Evolutionary conservation across 306 rosid species (phyloP).

Genomic region (Sechiopsis laciniata): DNA sequence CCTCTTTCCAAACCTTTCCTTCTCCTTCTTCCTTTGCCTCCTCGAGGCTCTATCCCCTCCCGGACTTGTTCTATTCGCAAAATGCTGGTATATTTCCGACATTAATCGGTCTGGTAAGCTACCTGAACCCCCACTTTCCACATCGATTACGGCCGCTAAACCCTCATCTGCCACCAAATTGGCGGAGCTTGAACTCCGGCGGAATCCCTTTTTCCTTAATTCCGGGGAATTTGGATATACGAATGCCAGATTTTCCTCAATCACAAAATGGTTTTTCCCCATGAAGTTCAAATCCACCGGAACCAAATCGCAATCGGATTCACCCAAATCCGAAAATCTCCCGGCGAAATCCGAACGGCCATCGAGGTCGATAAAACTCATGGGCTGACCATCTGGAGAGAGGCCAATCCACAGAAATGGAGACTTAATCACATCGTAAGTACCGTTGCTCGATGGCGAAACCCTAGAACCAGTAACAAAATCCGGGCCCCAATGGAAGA

Average conservation of each 20-base stretch:
- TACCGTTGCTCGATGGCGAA: slow-evolving; percentile 49
- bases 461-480: slow-evolving; percentile 59
- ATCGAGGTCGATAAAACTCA: slow-evolving; percentile 50
- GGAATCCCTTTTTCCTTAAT: slow-evolving; percentile 25
- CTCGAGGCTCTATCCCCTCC: slow-evolving; percentile 58
- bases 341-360: slow-evolving; percentile 40
- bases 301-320: slow-evolving; percentile 38
- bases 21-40: slow-evolving; percentile 72
- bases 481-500: slow-evolving; percentile 80
- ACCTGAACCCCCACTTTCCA: slow-evolving; percentile 61
- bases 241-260: slow-evolving; percentile 59
- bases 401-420: slow-evolving; percentile 63
- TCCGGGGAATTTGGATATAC: slow-evolving; percentile 28
- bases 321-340: slow-evolving; percentile 21
- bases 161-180: slow-evolving; percentile 38
- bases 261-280: slow-evolving; percentile 69
- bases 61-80: slow-evolving; percentile 82
- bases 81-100: slow-evolving; percentile 78
- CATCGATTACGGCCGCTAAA: slow-evolving; percentile 34
- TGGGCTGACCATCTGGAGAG: slow-evolving; percentile 54
- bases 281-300: slow-evolving; percentile 57
- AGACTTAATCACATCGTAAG: slow-evolving; percentile 49
- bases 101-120: slow-evolving; percentile 60
- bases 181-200: slow-evolving; percentile 39
- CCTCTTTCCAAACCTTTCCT: slow-evolving; percentile 60